These are phyloP conservation scores for Alternaria triticimaculans DNA, from an alignment of 2,329 filamentous ascomycete species.

Conservation along the genomic window DNA sequence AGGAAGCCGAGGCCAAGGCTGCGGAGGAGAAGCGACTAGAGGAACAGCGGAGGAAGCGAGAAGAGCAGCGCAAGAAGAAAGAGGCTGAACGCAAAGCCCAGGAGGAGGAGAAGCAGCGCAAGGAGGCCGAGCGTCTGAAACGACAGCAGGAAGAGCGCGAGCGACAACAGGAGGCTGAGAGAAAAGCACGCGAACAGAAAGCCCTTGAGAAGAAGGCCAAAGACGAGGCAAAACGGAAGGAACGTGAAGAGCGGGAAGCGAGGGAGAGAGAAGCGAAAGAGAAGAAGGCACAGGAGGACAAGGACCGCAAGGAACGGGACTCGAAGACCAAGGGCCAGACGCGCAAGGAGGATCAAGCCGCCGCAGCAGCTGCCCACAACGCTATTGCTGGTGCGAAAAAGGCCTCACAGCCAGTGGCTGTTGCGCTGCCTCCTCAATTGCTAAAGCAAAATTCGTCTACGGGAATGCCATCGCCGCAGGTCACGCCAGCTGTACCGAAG, in stretches of 20 bases:
- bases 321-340: conserved; percentile 53
- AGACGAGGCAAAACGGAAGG: conserved; percentile 76
- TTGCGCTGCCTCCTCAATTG: conserved; percentile 61
- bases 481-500: conserved; percentile 84
- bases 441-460: conserved; percentile 59
- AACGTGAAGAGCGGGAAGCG: conserved; percentile 66
- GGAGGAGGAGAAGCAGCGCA: conserved; percentile 84
- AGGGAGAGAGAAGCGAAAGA: conserved; percentile 80
- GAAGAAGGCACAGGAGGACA: conserved; percentile 64
- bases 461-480: conserved; percentile 76
- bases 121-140: conserved; percentile 83
- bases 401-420: conserved; percentile 50
- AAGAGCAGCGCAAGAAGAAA: conserved; percentile 90
- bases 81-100: conserved; percentile 89
- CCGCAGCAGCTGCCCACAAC: conserved; percentile 37
- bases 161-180: conserved; percentile 82
- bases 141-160: conserved; percentile 85
- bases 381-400: conserved; percentile 38
- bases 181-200: conserved; percentile 79
- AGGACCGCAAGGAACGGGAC: conserved; percentile 68
- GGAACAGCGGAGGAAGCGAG: conserved; percentile 80
- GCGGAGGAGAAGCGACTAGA: conserved; percentile 80
- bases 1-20: conserved; percentile 77
- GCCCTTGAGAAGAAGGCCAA: conserved; percentile 81
- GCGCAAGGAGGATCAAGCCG: conserved; percentile 51